Evolutionary conservation across 306 rosid genomes (phyloP).

Genomic region (Carpinus fangiana): DNA sequence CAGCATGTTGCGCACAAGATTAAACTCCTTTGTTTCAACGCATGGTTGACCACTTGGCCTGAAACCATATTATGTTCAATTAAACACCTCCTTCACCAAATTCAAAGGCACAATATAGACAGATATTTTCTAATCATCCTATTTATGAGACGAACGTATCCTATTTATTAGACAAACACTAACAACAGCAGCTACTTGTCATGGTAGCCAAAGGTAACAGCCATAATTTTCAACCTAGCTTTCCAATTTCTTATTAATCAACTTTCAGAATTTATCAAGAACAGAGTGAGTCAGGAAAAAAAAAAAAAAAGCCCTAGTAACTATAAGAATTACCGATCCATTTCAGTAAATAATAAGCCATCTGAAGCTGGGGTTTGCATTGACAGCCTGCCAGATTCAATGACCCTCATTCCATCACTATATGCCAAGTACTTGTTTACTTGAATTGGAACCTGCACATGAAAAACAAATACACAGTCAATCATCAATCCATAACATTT

Average conservation of each 20-base stretch:
- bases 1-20: conserved; percentile 87
- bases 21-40: conserved; percentile 76
- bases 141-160: no score
- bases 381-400: conserved; percentile 79
- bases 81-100: background rate
- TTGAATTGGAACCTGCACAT: conserved; percentile 87
- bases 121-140: no score
- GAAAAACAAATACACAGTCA: background rate
- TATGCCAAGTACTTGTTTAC: conserved; percentile 85
- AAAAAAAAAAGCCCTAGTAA: background rate
- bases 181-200: no score
- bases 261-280: background rate
- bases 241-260: background rate
- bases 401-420: conserved; percentile 91
- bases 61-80: conserved; percentile 28
- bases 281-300: background rate
- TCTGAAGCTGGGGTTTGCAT: conserved; percentile 62
- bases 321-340: conserved; percentile 61
- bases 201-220: no score
- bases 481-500: background rate
- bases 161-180: no score
- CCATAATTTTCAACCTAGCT: no score
- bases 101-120: background rate
- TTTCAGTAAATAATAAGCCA: conserved; percentile 74
- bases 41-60: conserved; percentile 94